phyloP scores from a whole-genome alignment of 768 basidiomycete genomes.

The Collybiopsis luxurians region DNA sequence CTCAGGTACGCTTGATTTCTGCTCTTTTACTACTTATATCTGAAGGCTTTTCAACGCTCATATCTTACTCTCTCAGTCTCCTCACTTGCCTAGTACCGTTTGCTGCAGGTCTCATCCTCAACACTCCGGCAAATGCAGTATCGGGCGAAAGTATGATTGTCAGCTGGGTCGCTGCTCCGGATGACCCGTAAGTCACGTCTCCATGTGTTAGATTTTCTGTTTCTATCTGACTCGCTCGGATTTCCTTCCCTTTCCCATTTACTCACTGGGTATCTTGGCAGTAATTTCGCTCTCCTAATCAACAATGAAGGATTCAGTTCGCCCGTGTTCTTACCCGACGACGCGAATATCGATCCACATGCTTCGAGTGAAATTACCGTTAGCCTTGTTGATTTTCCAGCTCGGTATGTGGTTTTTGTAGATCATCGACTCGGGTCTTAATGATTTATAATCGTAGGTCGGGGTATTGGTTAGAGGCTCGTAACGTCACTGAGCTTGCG shows the following conservation, averaged over 20 bases:
- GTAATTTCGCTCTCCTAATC: background rate
- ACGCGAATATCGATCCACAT: background rate
- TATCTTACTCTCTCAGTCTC: background rate
- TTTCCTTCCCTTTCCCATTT: no score
- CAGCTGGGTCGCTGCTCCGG: background rate
- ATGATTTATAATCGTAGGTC: background rate
- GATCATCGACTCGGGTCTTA: no score
- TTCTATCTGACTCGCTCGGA: no score
- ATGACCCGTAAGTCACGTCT: background rate
- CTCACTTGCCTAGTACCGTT: background rate
- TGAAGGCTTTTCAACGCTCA: background rate
- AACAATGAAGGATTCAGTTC: background rate
- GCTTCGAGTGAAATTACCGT: background rate
- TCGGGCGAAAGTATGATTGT: background rate
- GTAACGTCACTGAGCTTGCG: background rate
- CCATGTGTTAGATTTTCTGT: no score
- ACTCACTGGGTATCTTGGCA: background rate
- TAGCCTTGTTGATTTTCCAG: background rate
- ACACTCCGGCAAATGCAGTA: background rate
- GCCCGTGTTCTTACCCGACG: background rate
- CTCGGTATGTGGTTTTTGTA: background rate
- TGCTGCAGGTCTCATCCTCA: background rate
- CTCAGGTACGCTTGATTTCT: background rate
- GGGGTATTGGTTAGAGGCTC: background rate
- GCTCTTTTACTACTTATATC: no score